Base-by-base conservation (phyloP, 129 eudicot species). In the Scalesia atractyloides region DNA sequence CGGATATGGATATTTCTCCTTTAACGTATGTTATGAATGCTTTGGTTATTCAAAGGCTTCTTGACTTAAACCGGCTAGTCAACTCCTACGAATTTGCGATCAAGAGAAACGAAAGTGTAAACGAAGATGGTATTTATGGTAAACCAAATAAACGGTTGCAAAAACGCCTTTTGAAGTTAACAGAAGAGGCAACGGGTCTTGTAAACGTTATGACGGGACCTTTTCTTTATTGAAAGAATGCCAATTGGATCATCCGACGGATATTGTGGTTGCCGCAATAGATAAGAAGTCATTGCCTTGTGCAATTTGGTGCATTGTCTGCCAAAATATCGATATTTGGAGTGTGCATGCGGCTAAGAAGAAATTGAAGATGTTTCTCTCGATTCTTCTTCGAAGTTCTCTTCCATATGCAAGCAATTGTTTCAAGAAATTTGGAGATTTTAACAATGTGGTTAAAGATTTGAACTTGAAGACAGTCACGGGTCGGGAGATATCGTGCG, bases 321-420 rank as follows among this genome's bases (percentile, higher is more conserved):
- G 97, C 74, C 84, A 81, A 57, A 84, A 86, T 80, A 59, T 83
- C 70, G 96, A 90, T 88, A 73, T 94, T 50, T 94, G 97, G 99
- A 82, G 91, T 82, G 20, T 48, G 46, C 88, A 88, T 84, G 88
- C 97, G 70, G 30, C 86, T 70, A 88, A 90, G 80, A 86, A 84
- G 79, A 81, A 94, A 75, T 52, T 84, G 78, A 90, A 85, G 72
- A 76, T 51, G 77, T 94, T 94, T 76, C 86, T 94, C 46, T 79
- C 80, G 20, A 47, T 74, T 80, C 61, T 88, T 66, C 86, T 94
- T 54, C 78, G 69, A 59, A 76, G 14, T 66, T 82, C 84, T 66
- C 76, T 86, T 86, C 79, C 81, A 67, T 76, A 34, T 79, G 49
- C 46, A 66, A 73, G 54, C 17, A 18, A 47, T 60, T 1, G 30